Evolutionary conservation across 2,329 filamentous ascomycete species (phyloP), one percentile per base, ranked within the genome.

Genomic region (Leptographium lundbergii): DNA sequence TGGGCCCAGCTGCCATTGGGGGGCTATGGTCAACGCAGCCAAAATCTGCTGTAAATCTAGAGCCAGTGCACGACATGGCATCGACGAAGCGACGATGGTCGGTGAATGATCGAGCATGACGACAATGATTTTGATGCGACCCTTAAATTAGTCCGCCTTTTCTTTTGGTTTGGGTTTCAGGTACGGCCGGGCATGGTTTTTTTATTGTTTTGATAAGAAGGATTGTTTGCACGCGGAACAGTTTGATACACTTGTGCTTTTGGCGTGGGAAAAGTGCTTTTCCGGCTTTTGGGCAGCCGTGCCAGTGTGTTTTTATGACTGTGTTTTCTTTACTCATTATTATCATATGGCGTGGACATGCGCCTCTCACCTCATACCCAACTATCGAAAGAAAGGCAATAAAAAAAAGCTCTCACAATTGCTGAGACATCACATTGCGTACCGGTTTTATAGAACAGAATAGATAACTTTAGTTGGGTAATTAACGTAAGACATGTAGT

Each of bases 71-170:
- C 7, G 79, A 81, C 59, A 60, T 73, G 59, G 74, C 71, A 39
- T 70, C 73, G 24, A 70, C 73, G 1, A 82, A 82, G 69, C 69
- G 80, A 57, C 72, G 80, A 27, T 83, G 80, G 80, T 81, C 79
- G 25, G 74, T 81, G 5, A 81, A 74, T 53, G 79, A 82, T 39
- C 57, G 56, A 10, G 54, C 57, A 7, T 53, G 48, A 42, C n/a
- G 9, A 34, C 50, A 53, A 48, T 47, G 17, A 50, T 47, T 17
- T n/a, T 9, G 19, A 4, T 19, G 17, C 5, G 17, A 19, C 17
- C 19, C 13, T 9, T 22, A 22, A 6, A 7, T 6, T 22, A 45
- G 42, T 22, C 36, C 39, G 24, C 4, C 50, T 17, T 52, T 29
- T 39, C 6, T 50, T 17, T 56, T 57, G 45, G 32, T 42, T 27